A percentile compares a stretch with the other conserved stretches of the same genome.
These are phyloP conservation scores for Ochromonas danica DNA, from an alignment of 108 stramenopile species.

Conservation along the genomic window DNA sequence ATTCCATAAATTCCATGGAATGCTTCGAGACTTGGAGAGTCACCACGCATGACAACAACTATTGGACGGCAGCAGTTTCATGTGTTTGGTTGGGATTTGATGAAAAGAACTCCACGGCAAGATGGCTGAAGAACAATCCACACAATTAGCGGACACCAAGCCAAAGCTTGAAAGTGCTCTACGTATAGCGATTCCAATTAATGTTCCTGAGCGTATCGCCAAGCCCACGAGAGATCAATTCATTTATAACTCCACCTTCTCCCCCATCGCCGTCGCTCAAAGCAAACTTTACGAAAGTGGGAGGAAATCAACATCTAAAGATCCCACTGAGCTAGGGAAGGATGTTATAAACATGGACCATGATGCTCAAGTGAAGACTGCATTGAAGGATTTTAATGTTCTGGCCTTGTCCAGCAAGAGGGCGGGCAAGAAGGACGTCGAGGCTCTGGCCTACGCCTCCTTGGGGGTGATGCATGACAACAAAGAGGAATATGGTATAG, in stretches of 20 bases:
- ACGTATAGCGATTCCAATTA: slow-evolving; percentile 3
- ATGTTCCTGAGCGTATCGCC: not conserved
- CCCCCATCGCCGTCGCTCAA: not conserved
- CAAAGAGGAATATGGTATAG: slow-evolving; percentile 44
- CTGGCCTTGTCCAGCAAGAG: slow-evolving; percentile 53
- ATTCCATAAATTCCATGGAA: too few species aligned
- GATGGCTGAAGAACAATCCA: too few species aligned
- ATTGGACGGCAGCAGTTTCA: too few species aligned
- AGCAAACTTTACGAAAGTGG: not conserved
- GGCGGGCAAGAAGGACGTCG: slow-evolving; percentile 49
- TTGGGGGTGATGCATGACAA: slow-evolving; percentile 54
- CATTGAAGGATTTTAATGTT: slow-evolving; percentile 43
- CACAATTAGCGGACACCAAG: slow-evolving; percentile 25
- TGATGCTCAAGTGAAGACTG: not conserved
- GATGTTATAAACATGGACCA: not conserved
- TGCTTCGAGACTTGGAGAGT: too few species aligned
- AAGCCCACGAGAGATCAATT: not conserved
- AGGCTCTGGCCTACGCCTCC: slow-evolving; percentile 49
- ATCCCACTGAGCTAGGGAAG: not conserved
- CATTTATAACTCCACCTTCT: not conserved
- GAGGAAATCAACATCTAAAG: not conserved
- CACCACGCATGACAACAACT: too few species aligned
- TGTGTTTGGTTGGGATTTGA: too few species aligned
- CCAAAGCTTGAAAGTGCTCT: not conserved
- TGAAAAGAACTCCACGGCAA: too few species aligned